These are phyloP conservation scores for Tulasnella sp. DNA, from an alignment of 768 basidiomycete species.

Conservation along the genomic window DNA sequence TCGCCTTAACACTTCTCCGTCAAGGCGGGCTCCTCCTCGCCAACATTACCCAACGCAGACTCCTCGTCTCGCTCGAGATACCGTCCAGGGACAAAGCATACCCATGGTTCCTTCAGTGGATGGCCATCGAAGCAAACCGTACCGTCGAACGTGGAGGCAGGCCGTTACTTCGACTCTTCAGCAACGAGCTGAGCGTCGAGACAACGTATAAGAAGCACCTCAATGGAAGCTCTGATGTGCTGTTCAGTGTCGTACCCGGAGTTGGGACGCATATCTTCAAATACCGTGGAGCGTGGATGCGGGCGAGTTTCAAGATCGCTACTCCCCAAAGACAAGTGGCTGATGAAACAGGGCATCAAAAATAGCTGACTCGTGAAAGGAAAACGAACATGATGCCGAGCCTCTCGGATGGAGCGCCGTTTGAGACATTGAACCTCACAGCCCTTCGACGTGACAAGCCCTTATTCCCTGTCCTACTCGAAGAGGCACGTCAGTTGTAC, in stretches of 20 bases:
- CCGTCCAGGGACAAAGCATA: constrained; percentile 92
- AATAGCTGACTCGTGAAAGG: constrained; percentile 91
- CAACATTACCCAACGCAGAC: constrained; percentile 67
- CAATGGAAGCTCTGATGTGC: constrained; percentile 80
- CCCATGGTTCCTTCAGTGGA: constrained; percentile 95
- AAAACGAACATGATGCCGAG: constrained; percentile 83
- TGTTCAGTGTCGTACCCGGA: constrained; percentile 91
- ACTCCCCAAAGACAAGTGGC: too few relatives aligned
- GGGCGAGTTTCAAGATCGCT: constrained; percentile 43
- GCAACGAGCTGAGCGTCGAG: constrained; percentile 91
- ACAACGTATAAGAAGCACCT: constrained; percentile 77
- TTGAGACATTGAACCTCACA: constrained; percentile 94
- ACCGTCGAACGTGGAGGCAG: constrained; percentile 19
- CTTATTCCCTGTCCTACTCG: constrained; percentile 67
- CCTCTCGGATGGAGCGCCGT: constrained; percentile 81
- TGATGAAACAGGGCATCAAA: too few relatives aligned
- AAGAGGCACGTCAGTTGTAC: constrained; percentile 84
- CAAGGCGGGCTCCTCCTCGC: constrained; percentile 57
- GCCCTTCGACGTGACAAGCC: constrained; percentile 77
- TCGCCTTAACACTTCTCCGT: constrained; percentile 65
- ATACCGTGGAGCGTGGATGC: constrained; percentile 90
- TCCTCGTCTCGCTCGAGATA: constrained; percentile 92
- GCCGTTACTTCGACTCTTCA: constrained; percentile 44
- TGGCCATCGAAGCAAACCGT: constrained; percentile 44
- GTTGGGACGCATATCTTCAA: constrained; percentile 90